phyloP scores from a whole-genome alignment of 345 rosid genomes.

The Eucalyptus erythrocorys region DNA sequence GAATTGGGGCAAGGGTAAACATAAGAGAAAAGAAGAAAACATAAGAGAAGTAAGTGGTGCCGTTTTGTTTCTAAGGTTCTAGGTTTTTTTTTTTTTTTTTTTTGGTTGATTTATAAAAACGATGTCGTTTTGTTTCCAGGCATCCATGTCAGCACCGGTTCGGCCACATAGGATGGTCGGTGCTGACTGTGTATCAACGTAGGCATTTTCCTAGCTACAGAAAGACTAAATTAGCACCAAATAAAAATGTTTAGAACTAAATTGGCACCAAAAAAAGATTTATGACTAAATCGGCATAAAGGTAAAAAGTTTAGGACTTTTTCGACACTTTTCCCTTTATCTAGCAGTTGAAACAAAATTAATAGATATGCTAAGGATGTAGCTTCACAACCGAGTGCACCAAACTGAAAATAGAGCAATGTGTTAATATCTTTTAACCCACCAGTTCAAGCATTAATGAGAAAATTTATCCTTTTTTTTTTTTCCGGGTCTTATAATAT shows the following conservation, averaged over 20 bases:
- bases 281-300: accelerated
- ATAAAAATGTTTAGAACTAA: too few species aligned
- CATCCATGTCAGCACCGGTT: accelerated
- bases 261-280: too few species aligned
- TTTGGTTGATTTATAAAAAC: too few species aligned
- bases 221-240: too few species aligned
- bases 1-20: too few species aligned
- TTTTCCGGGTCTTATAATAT: background rate
- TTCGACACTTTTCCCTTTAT: background rate
- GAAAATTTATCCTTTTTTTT: background rate
- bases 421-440: background rate
- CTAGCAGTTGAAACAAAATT: background rate
- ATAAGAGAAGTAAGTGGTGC: too few species aligned
- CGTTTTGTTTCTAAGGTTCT: too few species aligned
- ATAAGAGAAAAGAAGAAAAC: too few species aligned
- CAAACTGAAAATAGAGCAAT: background rate
- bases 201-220: too few species aligned
- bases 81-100: too few species aligned
- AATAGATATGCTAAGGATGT: background rate
- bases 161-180: accelerated
- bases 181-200: accelerated
- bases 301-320: accelerated
- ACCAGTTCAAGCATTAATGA: background rate
- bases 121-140: accelerated
- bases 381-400: background rate